These are phyloP conservation scores for Puccinia brachypodii DNA, from an alignment of 1,284 basidiomycete species.

Conservation along the genomic window DNA sequence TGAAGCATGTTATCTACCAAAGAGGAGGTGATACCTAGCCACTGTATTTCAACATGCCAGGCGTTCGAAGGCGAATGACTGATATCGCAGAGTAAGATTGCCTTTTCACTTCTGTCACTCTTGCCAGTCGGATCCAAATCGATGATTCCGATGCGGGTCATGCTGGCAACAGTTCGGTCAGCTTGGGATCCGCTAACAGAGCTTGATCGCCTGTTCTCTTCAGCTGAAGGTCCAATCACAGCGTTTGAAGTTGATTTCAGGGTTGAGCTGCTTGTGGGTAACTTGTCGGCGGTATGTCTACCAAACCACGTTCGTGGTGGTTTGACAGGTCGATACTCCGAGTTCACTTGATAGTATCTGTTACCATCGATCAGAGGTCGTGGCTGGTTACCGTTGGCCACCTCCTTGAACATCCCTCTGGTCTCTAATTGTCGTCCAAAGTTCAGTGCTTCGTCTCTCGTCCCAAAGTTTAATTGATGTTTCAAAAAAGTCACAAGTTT, in stretches of 20 bases:
- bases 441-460: slow-evolving; percentile 41
- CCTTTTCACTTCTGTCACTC: slow-evolving; percentile 75
- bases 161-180: slow-evolving; percentile 25
- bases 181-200: slow-evolving; percentile 27
- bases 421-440: slow-evolving; percentile 43
- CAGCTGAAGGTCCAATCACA: slow-evolving; percentile 5
- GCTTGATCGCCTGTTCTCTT: slow-evolving; percentile 33
- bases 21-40: slow-evolving; percentile 95
- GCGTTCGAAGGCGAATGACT: slow-evolving; percentile 86
- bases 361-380: slow-evolving; percentile 35
- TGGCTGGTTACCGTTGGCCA: slow-evolving; percentile 20
- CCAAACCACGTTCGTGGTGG: slow-evolving; percentile 47
- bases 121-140: slow-evolving; percentile 39
- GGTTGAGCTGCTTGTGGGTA: neutral
- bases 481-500: slow-evolving; percentile 48
- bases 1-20: slow-evolving; percentile 86
- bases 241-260: neutral
- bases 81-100: slow-evolving; percentile 83
- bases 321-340: slow-evolving; percentile 28
- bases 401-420: slow-evolving; percentile 43
- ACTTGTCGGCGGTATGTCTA: slow-evolving; percentile 6
- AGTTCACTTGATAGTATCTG: slow-evolving; percentile 42
- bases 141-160: slow-evolving; percentile 40
- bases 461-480: slow-evolving; percentile 41
- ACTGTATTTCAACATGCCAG: slow-evolving; percentile 94